Evolutionary conservation across 1,139 yeast species (phyloP), one percentile per base, ranked within the genome.

Genomic region (Pneumocystis oryctolagi): DNA sequence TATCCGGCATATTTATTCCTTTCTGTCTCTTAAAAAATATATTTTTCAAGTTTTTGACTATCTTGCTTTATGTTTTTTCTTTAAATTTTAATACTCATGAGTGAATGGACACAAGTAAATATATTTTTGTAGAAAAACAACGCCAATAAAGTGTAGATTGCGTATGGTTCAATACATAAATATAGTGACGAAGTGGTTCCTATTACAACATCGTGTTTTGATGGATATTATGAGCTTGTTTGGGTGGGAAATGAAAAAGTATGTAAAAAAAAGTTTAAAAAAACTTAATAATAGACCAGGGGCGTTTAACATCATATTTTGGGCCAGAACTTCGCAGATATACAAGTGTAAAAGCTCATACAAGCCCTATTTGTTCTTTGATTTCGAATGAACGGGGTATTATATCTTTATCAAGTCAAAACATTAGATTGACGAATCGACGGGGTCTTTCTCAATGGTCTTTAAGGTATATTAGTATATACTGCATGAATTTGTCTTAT

Each of bases 191-290:
- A 20, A 2, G 14, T 42, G 1, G 8, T 42, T 55, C 66, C 71
- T 39, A 67, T 72, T 20, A 71, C 77, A 2, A 69, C 82, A n/a
- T 68, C 82, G 35, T 71, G 76, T 32, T 89, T 89, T 72, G 97
- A 92, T 73, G 80, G 80, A 60, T 75, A 80, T 30, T 82, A 84
- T 65, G 92, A 89, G 69, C 76, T 90, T 59, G 72, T 90, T 2
- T 92, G 97, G 97, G 79, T 85, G 3, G 96, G 96, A n/a, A 92
- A 87, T 71, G 75, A 79, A 12, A 73, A 71, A 47, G 72, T 68
- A 80, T 79, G 12, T 73, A 69, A 65, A 32, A 8, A n/a, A 5
- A 20, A 66, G 77, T 34, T 5, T 20, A 18, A 62, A 3, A 70
- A 74, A 8, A 74, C 78, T 28, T 74, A 71, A 65, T 71, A 77